A percentile compares a stretch with the other conserved stretches of the same genome.
Conservation (phyloP, 2,329 filamentous ascomycete genomes). For the Corniculantispora saksenae region DNA sequence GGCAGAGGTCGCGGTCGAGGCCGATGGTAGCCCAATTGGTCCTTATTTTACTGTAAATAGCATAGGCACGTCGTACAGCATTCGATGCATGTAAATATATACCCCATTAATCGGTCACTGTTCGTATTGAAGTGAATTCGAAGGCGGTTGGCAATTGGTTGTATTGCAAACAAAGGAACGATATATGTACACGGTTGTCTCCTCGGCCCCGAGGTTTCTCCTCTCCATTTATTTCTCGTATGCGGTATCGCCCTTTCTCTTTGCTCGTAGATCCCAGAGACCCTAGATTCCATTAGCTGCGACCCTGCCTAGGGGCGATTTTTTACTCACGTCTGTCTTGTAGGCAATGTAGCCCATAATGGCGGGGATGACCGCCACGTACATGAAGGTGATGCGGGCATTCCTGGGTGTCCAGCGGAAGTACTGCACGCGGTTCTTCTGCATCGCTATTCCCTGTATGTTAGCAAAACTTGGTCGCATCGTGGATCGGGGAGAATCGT, state of each 20-base stretch:
- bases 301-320: not conserved
- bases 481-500: constrained; percentile 26
- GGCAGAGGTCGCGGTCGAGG: constrained; percentile 6
- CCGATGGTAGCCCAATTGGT: constrained; percentile 1
- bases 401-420: constrained; percentile 91
- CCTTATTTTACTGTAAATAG: not conserved
- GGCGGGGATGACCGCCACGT: constrained; percentile 70
- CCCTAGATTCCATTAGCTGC: constrained; percentile 59
- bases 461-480: constrained; percentile 18
- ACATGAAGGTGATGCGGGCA: constrained; percentile 76
- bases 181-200: constrained; percentile 44
- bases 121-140: not conserved
- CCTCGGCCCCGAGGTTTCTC: constrained; percentile 20
- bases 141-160: not conserved
- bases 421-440: constrained; percentile 83
- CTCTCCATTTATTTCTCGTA: constrained; percentile 64
- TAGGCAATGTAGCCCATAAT: constrained; percentile 73
- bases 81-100: not conserved
- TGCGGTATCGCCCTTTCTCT: constrained; percentile 84
- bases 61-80: not conserved
- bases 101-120: not conserved
- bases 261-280: constrained; percentile 80
- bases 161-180: constrained; percentile 4
- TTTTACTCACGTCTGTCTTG: constrained; percentile 76
- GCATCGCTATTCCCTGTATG: constrained; percentile 65